Evolutionary conservation across 2,329 filamentous ascomycete genomes (phyloP), one percentile per base, ranked within the genome.

Genomic region (Pseudogymnoascus sp.): DNA sequence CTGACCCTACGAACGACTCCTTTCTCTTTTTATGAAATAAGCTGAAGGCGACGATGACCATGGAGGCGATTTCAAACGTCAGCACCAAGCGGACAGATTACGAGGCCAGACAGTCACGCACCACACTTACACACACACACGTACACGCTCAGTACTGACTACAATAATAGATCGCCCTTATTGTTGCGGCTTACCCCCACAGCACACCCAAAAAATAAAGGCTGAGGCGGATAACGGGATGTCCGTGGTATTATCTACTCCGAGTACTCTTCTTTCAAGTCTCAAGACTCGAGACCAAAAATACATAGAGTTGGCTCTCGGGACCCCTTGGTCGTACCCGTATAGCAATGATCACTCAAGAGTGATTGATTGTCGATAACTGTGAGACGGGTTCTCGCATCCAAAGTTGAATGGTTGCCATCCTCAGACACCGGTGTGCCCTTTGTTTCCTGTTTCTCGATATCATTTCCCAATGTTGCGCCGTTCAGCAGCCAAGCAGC

Each of bases 361-460:
- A 18, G 18, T 18, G 18, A 18, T 18, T 25, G 40, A 42, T 25
- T 48, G 42, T 27, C 21, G 25, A 48, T 29, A 48, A 48, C 18
- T 18, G 18, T 48, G 25, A n/a, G 42, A 15, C 25, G 25, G 25
- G 42, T 48, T 29, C 42, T 48, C 42, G 25, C 42, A 48, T 29
- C 42, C 25, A 48, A 5, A 9, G 18, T 18, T 48, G 25, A 48
- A 48, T 48, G 42, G 42, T 48, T 48, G 13, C 42, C 42, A 48
- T 48, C 25, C 42, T 15, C 42, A 48, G 7, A 48, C 42, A 29
- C 42, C 42, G 25, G 42, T 48, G 42, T 48, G 42, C 25, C 42
- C 25, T 48, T 29, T 48, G 42, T 48, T 48, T 48, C 42, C 25
- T 48, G 25, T 48, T 48, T 48, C 42, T 48, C 42, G 42, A 48